Percentiles rank a stretch among this genome's conserved stretches.
phyloP scores from a whole-genome alignment of 2,329 filamentous ascomycete species.

The Pochonia chlamydosporia region DNA sequence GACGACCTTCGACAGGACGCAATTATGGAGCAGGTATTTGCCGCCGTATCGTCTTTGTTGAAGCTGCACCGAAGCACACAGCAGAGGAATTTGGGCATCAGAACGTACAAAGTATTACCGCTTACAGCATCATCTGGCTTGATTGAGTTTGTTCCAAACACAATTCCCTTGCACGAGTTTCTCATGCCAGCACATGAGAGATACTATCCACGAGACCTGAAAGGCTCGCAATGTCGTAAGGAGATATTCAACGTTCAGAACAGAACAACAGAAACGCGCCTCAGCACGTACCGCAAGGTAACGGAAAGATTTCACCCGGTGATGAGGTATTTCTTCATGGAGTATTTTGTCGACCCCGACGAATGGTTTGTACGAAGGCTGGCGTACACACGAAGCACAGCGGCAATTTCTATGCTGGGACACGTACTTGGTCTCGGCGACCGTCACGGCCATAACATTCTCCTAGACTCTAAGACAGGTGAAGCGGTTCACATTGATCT shows the following conservation, averaged over 20 bases:
- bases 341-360: conserved; percentile 87
- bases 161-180: conserved; percentile 86
- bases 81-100: conserved; percentile 81
- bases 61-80: conserved; percentile 81
- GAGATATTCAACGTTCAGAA: conserved; percentile 70
- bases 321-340: conserved; percentile 95
- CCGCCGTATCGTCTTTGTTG: conserved; percentile 85
- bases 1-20: conserved; percentile 96
- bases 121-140: conserved; percentile 79
- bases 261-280: conserved; percentile 62
- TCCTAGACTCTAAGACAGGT: conserved; percentile 82
- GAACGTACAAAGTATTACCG: conserved; percentile 95
- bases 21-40: conserved; percentile 99
- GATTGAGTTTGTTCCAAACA: conserved; percentile 95
- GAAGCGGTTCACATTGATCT: conserved; percentile 97
- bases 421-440: conserved; percentile 91
- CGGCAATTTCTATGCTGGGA: conserved; percentile 90
- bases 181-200: conserved; percentile 83
- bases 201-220: conserved; percentile 82
- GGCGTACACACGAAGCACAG: conserved; percentile 88
- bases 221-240: conserved; percentile 68
- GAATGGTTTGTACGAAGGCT: conserved; percentile 90
- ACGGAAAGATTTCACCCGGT: conserved; percentile 83
- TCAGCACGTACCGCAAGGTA: conserved; percentile 72
- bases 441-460: conserved; percentile 92